Percentiles rank a stretch among this genome's conserved stretches.
Conservation (phyloP, 2,329 filamentous ascomycete species). For the Cladosporium sphaerospermum region DNA sequence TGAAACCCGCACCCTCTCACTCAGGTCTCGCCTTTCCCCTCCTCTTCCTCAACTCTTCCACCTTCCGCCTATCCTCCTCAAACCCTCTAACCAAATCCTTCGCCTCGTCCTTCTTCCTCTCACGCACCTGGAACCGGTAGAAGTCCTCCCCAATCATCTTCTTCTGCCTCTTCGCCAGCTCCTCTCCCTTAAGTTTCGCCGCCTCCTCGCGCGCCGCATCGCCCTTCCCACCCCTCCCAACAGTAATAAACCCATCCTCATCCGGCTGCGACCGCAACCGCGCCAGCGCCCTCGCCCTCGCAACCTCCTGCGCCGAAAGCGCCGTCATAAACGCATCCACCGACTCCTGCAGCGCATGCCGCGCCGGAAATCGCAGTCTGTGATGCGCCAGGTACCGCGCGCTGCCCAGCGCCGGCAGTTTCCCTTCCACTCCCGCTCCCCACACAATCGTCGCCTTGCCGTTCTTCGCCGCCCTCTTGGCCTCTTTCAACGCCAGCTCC, state of each 20-base stretch:
- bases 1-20: neutral
- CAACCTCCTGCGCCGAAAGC: conserved; percentile 64
- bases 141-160: conserved; percentile 63
- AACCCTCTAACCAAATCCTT: conserved; percentile 63
- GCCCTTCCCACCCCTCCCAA: conserved; percentile 67
- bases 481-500: conserved; percentile 70
- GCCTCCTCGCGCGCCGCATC: conserved; percentile 71
- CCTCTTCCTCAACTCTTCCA: conserved; percentile 64
- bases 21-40: conserved; percentile 52
- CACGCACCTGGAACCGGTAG: conserved; percentile 76
- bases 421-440: conserved; percentile 50
- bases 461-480: conserved; percentile 52
- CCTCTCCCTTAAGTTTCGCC: conserved; percentile 55
- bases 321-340: conserved; percentile 81
- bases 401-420: conserved; percentile 52
- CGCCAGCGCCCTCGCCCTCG: conserved; percentile 56
- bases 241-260: conserved; percentile 92
- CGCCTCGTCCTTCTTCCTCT: conserved; percentile 72
- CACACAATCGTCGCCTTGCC: conserved; percentile 65
- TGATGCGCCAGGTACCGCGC: conserved; percentile 57
- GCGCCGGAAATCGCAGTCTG: conserved; percentile 63
- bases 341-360: conserved; percentile 58
- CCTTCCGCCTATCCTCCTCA: conserved; percentile 67
- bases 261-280: conserved; percentile 72
- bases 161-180: conserved; percentile 56